A percentile compares a stretch with the other conserved stretches of the same genome.
Conservation (phyloP, 1,284 basidiomycete genomes). For the Austropuccinia psidii region DNA sequence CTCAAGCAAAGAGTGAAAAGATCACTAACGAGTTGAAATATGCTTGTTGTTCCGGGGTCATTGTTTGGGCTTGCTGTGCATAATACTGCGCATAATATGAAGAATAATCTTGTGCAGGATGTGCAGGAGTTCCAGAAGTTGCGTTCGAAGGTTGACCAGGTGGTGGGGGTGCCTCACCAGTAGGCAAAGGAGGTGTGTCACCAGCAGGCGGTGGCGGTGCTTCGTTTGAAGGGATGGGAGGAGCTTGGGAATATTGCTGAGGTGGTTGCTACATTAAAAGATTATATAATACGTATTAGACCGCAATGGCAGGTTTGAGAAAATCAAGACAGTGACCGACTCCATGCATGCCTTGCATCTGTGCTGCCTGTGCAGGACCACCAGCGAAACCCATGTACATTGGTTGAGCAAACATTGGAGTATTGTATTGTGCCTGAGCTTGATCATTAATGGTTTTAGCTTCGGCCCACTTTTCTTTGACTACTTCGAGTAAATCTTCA, state of each 20-base stretch:
- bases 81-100: slow-evolving; percentile 37
- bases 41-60: slow-evolving; percentile 33
- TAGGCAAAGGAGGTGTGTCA: slow-evolving; percentile 55
- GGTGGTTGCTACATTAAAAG: slow-evolving; percentile 45
- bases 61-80: slow-evolving; percentile 32
- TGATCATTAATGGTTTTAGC: slow-evolving; percentile 51
- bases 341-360: slow-evolving; percentile 9
- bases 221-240: slow-evolving; percentile 30
- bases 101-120: slow-evolving; percentile 42
- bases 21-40: slow-evolving; percentile 33
- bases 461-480: slow-evolving; percentile 75
- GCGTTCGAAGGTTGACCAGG: slow-evolving; percentile 43
- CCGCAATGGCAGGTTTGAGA: neutral
- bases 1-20: neutral
- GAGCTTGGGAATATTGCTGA: slow-evolving; percentile 39
- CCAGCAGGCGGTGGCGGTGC: slow-evolving; percentile 56
- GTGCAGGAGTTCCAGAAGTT: neutral
- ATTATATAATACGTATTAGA: neutral
- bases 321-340: slow-evolving; percentile 17
- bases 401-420: slow-evolving; percentile 25
- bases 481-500: slow-evolving; percentile 78
- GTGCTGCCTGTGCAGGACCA: neutral
- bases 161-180: slow-evolving; percentile 50
- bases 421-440: slow-evolving; percentile 42
- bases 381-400: slow-evolving; percentile 36